Evolutionary conservation across 1,139 yeast genomes (phyloP), one percentile per base, ranked within the genome.

Genomic region (Candida glucosophila): DNA sequence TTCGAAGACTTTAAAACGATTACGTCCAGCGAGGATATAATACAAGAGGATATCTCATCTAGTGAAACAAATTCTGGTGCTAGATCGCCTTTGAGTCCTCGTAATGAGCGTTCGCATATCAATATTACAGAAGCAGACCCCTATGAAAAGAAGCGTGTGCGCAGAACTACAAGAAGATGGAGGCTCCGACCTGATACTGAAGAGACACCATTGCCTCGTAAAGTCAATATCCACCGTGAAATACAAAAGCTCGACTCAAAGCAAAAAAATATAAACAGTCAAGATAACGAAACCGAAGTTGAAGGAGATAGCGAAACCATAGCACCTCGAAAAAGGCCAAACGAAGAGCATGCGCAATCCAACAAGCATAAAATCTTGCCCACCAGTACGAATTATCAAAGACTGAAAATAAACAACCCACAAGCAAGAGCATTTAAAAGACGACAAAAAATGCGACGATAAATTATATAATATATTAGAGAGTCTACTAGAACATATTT

Each of bases 121-220:
- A 47, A 35, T 8, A 40, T 23, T 23, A 12, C 18, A 4, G 14
- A 14, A 9, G 14, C 6, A 10, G 24, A 3, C 6, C 18, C 17
- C 40, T 37, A 31, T 56, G 58, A 57, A 49, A 59, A 55, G 26
- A 45, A 46, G 50, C 55, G 77, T 0, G 78, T 71, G 26, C 78
- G 77, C 52, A 55, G 88, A 42, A 68, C 75, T 3, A 76, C 85
- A 0, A 58, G 78, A 36, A 58, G 78, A 30, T 73, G 71, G 45
- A 70, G 67, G 31, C 64, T 77, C 47, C 67, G 64, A 32, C 73
- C 77, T 7, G 45, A 48, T 1, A 52, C 12, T 7, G 9, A 45
- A 3, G 35, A 25, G 2, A 40, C 45, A 3, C 66, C 57, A 27
- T 37, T 36, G 3, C 37, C 61, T 20, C 50, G 48, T 14, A 44